Evolutionary conservation across 345 rosid species (phyloP).

Genomic region (Cardamine occulta): DNA sequence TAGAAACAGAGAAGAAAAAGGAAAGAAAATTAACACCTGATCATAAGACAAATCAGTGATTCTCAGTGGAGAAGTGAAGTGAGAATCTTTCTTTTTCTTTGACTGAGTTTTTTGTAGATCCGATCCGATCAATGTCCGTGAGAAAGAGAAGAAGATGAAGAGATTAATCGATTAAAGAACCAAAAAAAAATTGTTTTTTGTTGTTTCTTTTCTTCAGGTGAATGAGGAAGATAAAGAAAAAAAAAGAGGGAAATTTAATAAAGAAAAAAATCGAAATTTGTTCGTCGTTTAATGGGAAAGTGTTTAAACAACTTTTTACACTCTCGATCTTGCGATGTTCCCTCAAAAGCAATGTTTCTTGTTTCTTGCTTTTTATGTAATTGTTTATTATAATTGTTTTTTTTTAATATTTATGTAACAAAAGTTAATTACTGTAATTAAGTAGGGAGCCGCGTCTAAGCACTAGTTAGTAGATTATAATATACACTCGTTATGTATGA

Average conservation of each 20-base stretch:
- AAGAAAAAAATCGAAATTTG: background rate
- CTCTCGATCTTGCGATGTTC: slow-evolving; percentile 38
- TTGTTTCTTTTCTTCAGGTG: slow-evolving; percentile 35
- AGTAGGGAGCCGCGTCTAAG: slow-evolving; percentile 34
- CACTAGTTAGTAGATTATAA: slow-evolving; percentile 28
- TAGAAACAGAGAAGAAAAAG: slow-evolving; percentile 15
- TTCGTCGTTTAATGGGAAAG: slow-evolving; percentile 48
- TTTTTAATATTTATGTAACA: background rate
- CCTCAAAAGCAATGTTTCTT: slow-evolving; percentile 44
- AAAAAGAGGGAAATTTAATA: background rate
- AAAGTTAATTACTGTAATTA: slow-evolving; percentile 29
- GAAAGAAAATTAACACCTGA: slow-evolving; percentile 50
- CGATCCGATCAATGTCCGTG: slow-evolving; percentile 51
- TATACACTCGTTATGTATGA: slow-evolving; percentile 28
- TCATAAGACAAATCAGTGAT: slow-evolving; percentile 44
- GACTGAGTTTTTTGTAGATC: slow-evolving; percentile 49
- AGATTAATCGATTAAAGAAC: slow-evolving; percentile 30
- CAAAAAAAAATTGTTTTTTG: slow-evolving; percentile 19
- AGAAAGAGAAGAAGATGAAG: slow-evolving; percentile 27
- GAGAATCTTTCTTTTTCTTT: slow-evolving; percentile 29
- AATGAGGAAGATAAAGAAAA: slow-evolving; percentile 12
- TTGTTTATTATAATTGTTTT: slow-evolving; percentile 6
- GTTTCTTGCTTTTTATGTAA: slow-evolving; percentile 12
- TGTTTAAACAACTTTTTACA: slow-evolving; percentile 26
- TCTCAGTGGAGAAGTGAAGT: slow-evolving; percentile 32